These are phyloP conservation scores for Paraconiothyrium sp. DNA, from an alignment of 2,329 filamentous ascomycete species.

Conservation along the genomic window DNA sequence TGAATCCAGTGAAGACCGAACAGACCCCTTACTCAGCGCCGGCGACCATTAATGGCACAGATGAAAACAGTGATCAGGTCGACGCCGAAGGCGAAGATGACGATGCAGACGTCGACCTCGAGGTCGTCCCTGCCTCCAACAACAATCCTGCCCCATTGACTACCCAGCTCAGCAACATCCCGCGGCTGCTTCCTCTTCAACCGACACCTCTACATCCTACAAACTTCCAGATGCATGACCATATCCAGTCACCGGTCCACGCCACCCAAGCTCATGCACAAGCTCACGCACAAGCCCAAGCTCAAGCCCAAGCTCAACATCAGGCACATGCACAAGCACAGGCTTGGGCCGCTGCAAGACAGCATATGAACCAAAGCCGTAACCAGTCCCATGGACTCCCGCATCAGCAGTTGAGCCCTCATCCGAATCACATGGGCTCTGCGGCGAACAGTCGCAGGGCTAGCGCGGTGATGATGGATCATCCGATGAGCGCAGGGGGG, in stretches of 20 bases:
- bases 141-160: conserved; percentile 22
- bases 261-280: conserved; percentile 40
- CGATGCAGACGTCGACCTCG: conserved; percentile 44
- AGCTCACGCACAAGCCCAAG: conserved; percentile 36
- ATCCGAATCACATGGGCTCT: conserved; percentile 41
- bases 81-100: conserved; percentile 51
- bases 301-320: conserved; percentile 34
- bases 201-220: conserved; percentile 42
- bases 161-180: conserved; percentile 28
- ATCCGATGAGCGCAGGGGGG: conserved; percentile 31
- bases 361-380: conserved; percentile 50
- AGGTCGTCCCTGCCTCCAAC: conserved; percentile 38
- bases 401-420: conserved; percentile 31
- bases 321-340: conserved; percentile 30
- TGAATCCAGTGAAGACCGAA: conserved; percentile 30
- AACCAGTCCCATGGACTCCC: conserved; percentile 43
- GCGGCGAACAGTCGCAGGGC: conserved; percentile 42
- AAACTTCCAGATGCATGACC: conserved; percentile 33
- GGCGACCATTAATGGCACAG: conserved; percentile 38
- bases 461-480: conserved; percentile 44
- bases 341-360: conserved; percentile 44
- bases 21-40: conserved; percentile 42
- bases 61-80: conserved; percentile 39
- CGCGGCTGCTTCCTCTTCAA: conserved; percentile 41
- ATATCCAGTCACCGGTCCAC: conserved; percentile 28